A percentile compares a stretch with the other conserved stretches of the same genome.
Conservation (phyloP, 2,329 filamentous ascomycete species). For the Colletotrichum cordylinicola region DNA sequence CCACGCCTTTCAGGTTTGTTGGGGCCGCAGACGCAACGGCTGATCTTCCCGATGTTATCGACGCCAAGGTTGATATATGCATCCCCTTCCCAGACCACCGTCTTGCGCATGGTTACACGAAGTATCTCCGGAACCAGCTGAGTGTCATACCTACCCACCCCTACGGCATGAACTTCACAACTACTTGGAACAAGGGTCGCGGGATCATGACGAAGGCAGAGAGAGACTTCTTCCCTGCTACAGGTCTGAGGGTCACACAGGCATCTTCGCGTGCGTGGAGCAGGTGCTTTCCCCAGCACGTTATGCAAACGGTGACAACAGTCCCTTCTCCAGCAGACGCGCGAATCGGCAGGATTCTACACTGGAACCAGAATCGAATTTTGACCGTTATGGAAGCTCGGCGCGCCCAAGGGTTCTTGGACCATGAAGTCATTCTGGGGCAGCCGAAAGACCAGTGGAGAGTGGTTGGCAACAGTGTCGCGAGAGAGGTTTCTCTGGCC, state of each 20-base stretch:
- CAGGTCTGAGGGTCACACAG: constrained; percentile 15
- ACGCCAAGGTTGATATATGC: constrained; percentile 67
- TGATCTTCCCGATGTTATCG: constrained; percentile 68
- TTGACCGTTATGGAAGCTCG: constrained; percentile 71
- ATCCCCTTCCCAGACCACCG: constrained; percentile 74
- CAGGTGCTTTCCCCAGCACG: constrained; percentile 53
- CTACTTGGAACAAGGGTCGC: constrained; percentile 45
- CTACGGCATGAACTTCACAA: constrained; percentile 56
- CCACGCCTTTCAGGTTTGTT: constrained; percentile 66
- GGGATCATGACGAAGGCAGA: constrained; percentile 44
- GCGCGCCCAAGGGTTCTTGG: constrained; percentile 72
- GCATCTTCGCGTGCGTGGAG: constrained; percentile 49
- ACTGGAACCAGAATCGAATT: constrained; percentile 69
- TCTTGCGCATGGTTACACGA: constrained; percentile 44
- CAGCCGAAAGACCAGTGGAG: constrained; percentile 59
- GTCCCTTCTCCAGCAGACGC: constrained; percentile 54
- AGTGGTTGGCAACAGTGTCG: constrained; percentile 80
- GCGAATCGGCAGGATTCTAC: constrained; percentile 60
- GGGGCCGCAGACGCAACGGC: constrained; percentile 57
- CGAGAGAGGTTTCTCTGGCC: constrained; percentile 69
- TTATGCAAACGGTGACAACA: constrained; percentile 72
- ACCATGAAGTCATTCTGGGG: constrained; percentile 74
- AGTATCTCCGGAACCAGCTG: constrained; percentile 50
- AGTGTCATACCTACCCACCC: constrained; percentile 65
- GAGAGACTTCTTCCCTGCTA: constrained; percentile 42